Percentiles rank a stretch among this genome's conserved stretches.
Evolutionary conservation across 2,329 filamentous ascomycete species (phyloP).

Genomic region (Epichloe bromicola): DNA sequence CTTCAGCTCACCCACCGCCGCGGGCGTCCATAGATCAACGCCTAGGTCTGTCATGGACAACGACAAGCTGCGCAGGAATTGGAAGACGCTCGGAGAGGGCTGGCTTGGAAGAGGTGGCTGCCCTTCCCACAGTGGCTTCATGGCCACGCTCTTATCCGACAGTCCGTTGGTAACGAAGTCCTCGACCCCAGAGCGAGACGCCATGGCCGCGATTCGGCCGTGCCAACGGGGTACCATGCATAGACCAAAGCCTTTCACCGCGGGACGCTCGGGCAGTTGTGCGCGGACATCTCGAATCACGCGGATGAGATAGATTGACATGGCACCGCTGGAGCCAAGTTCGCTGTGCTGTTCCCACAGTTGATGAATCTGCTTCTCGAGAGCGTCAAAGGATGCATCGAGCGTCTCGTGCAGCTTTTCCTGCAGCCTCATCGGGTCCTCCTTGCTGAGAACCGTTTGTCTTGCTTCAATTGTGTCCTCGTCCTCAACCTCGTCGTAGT

Average conservation of each 20-base stretch:
- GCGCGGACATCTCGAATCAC: slow-evolving; percentile 61
- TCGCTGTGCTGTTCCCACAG: slow-evolving; percentile 36
- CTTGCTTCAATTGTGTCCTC: slow-evolving; percentile 56
- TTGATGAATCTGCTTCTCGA: slow-evolving; percentile 41
- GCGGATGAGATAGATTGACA: slow-evolving; percentile 57
- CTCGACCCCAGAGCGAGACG: slow-evolving; percentile 36
- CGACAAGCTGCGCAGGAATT: slow-evolving; percentile 53
- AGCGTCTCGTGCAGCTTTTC: slow-evolving; percentile 45
- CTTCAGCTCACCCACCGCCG: slow-evolving; percentile 53
- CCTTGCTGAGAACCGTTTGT: slow-evolving; percentile 54
- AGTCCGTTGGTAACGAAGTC: slow-evolving; percentile 30
- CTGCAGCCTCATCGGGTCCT: slow-evolving; percentile 54
- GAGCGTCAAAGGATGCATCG: slow-evolving; percentile 39
- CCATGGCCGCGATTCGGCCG: slow-evolving; percentile 39
- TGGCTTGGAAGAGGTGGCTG: slow-evolving; percentile 61
- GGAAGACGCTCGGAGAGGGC: slow-evolving; percentile 63
- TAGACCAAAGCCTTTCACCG: slow-evolving; percentile 43
- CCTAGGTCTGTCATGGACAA: slow-evolving; percentile 57
- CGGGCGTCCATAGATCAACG: slow-evolving; percentile 67
- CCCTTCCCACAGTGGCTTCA: slow-evolving; percentile 69
- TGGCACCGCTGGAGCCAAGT: slow-evolving; percentile 33
- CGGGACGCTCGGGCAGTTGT: slow-evolving; percentile 42
- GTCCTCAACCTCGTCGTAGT: slow-evolving; percentile 60
- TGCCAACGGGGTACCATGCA: slow-evolving; percentile 53
- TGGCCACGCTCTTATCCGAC: slow-evolving; percentile 37